A percentile compares a stretch with the other conserved stretches of the same genome.
Conservation (phyloP, 768 basidiomycete species). For the Xerocomellus intermedius region DNA sequence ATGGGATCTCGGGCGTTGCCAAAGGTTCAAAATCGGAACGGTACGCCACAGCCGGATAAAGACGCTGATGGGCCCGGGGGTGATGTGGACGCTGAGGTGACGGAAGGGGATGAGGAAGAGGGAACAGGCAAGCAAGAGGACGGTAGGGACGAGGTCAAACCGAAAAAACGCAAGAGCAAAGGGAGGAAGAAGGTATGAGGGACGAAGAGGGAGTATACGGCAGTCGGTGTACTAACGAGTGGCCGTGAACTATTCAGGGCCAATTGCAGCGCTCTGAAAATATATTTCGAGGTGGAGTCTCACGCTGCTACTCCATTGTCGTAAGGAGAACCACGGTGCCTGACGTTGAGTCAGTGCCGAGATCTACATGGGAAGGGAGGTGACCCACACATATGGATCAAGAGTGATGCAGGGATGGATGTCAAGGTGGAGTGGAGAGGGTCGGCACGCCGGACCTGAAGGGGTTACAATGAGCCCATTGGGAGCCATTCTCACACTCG, state of each 20-base stretch:
- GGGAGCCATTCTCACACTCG: constrained; percentile 12
- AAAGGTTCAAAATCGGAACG: constrained; percentile 16
- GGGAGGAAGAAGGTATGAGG: constrained; percentile 19
- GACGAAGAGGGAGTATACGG: neutral
- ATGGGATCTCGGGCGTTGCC: constrained; percentile 13
- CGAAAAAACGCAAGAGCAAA: constrained; percentile 21
- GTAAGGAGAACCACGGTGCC: constrained; percentile 17
- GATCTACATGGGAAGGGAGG: neutral
- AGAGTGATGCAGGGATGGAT: neutral
- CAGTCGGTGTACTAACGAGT: constrained; percentile 1
- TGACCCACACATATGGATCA: neutral
- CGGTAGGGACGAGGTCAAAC: neutral
- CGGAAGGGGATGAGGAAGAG: constrained; percentile 15
- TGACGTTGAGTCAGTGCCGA: constrained; percentile 3
- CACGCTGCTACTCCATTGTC: constrained; percentile 15
- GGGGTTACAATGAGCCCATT: neutral
- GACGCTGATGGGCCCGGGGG: constrained; percentile 19
- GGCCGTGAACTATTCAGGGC: constrained; percentile 6
- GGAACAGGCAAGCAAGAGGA: neutral
- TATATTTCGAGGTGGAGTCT: constrained; percentile 13
- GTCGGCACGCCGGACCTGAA: neutral
- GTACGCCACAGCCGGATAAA: constrained; percentile 14
- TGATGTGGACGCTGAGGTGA: constrained; percentile 4
- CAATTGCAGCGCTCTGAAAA: constrained; percentile 7
- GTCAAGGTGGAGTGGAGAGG: neutral